These are phyloP conservation scores for Brettanomyces bruxellensis DNA, from an alignment of 805 yeast species.

Conservation along the genomic window DNA sequence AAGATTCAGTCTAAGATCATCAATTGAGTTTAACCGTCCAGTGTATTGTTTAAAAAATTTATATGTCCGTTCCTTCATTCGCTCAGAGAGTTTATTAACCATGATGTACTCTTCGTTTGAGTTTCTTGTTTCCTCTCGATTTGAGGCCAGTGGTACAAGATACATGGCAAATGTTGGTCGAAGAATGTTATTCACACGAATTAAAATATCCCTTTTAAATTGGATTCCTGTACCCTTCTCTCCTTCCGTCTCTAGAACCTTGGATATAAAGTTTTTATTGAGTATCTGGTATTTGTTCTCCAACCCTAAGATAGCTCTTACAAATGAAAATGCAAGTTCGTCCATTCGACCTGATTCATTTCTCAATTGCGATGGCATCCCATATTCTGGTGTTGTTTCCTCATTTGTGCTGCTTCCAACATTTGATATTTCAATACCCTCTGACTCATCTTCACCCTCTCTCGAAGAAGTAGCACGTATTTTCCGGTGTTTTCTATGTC, in stretches of 20 bases:
- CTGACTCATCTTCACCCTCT: too few species aligned
- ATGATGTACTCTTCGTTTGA: slow-evolving; percentile 18
- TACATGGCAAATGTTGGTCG: slow-evolving; percentile 16
- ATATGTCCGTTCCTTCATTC: slow-evolving; percentile 16
- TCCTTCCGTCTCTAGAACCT: slow-evolving; percentile 20
- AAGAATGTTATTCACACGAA: slow-evolving; percentile 9
- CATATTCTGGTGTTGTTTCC: too few species aligned
- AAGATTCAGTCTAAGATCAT: slow-evolving; percentile 4
- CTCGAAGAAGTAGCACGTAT: too few species aligned
- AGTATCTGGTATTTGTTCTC: slow-evolving; percentile 20
- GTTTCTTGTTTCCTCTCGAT: not conserved
- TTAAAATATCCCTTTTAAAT: slow-evolving; percentile 19
- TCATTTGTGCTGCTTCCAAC: too few species aligned
- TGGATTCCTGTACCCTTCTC: slow-evolving; percentile 20
- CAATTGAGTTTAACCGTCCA: slow-evolving; percentile 4
- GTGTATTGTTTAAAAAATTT: slow-evolving; percentile 7
- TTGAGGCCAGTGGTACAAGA: slow-evolving; percentile 17
- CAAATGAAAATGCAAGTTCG: slow-evolving; percentile 19
- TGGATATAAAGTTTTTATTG: slow-evolving; percentile 18
- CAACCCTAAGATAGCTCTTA: slow-evolving; percentile 19
- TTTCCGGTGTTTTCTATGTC: too few species aligned
- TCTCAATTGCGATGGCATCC: too few species aligned
- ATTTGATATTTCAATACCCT: too few species aligned
- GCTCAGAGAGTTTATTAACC: slow-evolving; percentile 13
- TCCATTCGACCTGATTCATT: slow-evolving; percentile 1